Evolutionary conservation across 2,329 filamentous ascomycete genomes (phyloP), one percentile per base, ranked within the genome.

Genomic region (Trichoderma pleuroti): DNA sequence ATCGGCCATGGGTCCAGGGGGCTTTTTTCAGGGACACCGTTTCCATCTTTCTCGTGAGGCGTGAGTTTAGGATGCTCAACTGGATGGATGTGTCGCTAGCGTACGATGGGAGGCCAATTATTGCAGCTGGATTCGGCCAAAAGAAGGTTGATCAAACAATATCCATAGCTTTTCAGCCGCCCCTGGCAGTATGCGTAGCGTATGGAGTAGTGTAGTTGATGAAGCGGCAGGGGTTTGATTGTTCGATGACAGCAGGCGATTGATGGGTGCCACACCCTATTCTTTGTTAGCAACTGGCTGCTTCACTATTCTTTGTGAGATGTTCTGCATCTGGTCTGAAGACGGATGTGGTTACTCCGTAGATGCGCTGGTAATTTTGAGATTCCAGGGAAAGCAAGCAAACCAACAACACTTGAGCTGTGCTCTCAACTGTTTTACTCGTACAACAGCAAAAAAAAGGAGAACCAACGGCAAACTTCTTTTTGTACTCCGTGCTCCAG

Each of bases 1-100:
- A 70, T 64, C 68, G 28, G 60, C 68, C 68, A 60, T 70, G 68
- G 68, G 68, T 70, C 68, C 59, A 70, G 68, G 68, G 49, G 68
- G 18, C 16, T 30, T 34, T 32, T 59, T 24, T 10, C 54, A 67
- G 64, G 64, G 64, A 42, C 64, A 46, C n/a, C 18, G 52, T 30
- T 34, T 59, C 54, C 24, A 26, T 26, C 36, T 26, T 57, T 42
- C 30, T n/a, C 18, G 49, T 34, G 36, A 39, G 36, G 52, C 28
- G 64, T 34, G 54, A 4, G 11, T 24, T 42, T 18, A n/a, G n/a
- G 12, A 24, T 21, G 0, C 10, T 24, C 12, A 3, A n/a, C 12
- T 18, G 46, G 24, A n/a, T 3, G 14, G n/a, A 11, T 21, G 28
- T 10, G 18, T 30, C 18, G 21, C 26, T 28, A 28, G 26, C 39